Conservation (phyloP, 2,329 filamentous ascomycete genomes). For the Neocatenulostroma microsporum region DNA sequence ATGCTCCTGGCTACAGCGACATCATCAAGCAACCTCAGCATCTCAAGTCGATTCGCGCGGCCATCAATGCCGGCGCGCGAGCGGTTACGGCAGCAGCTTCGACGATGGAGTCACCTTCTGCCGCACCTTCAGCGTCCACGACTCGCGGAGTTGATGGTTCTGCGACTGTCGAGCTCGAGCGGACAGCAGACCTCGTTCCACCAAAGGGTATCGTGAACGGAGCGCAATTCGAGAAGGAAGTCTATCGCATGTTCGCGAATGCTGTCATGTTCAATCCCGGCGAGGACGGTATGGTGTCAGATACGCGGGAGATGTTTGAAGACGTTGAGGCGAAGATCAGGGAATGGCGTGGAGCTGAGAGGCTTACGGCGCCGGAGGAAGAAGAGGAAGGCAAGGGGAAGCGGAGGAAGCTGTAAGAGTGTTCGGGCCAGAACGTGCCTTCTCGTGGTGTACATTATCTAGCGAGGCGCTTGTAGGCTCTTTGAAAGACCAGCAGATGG, state of each 20-base stretch:
- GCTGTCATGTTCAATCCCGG: constrained; percentile 99
- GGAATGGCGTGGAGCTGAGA: constrained; percentile 66
- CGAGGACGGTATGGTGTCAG: constrained; percentile 79
- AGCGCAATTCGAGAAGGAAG: constrained; percentile 81
- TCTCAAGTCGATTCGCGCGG: constrained; percentile 44
- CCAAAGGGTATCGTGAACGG: constrained; percentile 90
- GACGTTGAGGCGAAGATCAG: constrained; percentile 74
- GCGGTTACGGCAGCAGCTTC: constrained; percentile 49
- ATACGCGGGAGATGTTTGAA: constrained; percentile 81
- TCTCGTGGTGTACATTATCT: no score
- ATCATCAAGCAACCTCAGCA: constrained; percentile 47
- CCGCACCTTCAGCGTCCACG: constrained; percentile 18
- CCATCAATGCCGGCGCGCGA: constrained; percentile 44
- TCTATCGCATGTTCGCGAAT: constrained; percentile 96
- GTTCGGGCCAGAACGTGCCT: no score
- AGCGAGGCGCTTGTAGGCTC: no score
- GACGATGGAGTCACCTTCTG: constrained; percentile 48
- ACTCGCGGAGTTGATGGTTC: constrained; percentile 13
- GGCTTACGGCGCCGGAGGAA: constrained; percentile 22
- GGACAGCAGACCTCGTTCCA: constrained; percentile 69
- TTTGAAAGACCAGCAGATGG: no score
- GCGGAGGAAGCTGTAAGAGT: constrained; percentile 16
- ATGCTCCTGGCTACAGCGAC: constrained; percentile 45
- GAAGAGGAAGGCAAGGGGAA: constrained; percentile 10
- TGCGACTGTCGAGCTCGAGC: constrained; percentile 53